Conservation (phyloP, 2,329 filamentous ascomycete species). For the Fusarium liriodendri region DNA sequence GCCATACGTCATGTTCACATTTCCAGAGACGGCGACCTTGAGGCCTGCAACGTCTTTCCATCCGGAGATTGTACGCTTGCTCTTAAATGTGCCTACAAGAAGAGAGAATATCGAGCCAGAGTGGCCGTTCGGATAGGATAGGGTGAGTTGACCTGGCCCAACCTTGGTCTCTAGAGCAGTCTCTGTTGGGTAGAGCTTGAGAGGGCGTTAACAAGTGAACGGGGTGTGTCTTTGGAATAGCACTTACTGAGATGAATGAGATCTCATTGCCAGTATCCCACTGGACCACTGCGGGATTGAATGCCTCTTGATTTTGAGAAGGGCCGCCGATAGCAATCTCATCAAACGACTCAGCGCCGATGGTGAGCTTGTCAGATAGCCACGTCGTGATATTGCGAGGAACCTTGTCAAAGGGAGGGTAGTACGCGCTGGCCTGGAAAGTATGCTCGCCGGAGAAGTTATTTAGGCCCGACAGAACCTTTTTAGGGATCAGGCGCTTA, state of each 20-base stretch:
- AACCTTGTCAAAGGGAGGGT: constrained; percentile 67
- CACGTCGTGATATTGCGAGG: constrained; percentile 70
- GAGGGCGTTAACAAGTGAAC: constrained; percentile 48
- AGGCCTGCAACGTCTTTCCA: constrained; percentile 63
- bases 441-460: constrained; percentile 65
- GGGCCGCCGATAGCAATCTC: constrained; percentile 68
- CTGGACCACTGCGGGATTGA: constrained; percentile 70
- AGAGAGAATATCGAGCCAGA: constrained; percentile 61
- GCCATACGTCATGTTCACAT: constrained; percentile 52
- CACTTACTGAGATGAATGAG: constrained; percentile 41
- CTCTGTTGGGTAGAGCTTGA: constrained; percentile 53
- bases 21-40: constrained; percentile 57
- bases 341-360: constrained; percentile 69
- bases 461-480: constrained; percentile 53
- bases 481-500: constrained; percentile 56
- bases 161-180: constrained; percentile 30
- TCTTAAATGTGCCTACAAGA: constrained; percentile 59
- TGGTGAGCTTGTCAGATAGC: constrained; percentile 66
- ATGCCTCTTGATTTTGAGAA: constrained; percentile 61
- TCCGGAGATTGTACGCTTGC: constrained; percentile 55
- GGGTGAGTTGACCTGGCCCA: constrained; percentile 48
- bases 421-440: constrained; percentile 64
- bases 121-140: constrained; percentile 66
- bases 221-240: constrained; percentile 47
- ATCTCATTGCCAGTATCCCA: constrained; percentile 60